A percentile compares a stretch with the other conserved stretches of the same genome.
Conservation (phyloP, 345 rosid genomes). For the Murraya koenigii region DNA sequence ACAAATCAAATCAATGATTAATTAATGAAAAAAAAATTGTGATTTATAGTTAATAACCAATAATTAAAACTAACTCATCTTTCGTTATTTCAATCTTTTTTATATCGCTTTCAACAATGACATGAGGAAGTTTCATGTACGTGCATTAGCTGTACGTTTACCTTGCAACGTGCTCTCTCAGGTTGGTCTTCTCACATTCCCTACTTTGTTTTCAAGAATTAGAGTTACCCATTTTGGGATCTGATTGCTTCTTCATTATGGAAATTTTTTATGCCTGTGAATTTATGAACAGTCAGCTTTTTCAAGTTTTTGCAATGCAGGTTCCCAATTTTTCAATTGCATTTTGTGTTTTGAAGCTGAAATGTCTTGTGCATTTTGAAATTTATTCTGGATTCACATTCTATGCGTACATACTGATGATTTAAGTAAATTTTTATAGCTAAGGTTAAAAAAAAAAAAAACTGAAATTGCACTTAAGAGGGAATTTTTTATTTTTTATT, state of each 20-base stretch:
- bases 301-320: not conserved
- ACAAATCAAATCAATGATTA: not conserved
- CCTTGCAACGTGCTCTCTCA: conserved; percentile 1
- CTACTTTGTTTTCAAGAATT: not conserved
- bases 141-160: conserved; percentile 17
- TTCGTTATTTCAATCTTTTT: too few relatives aligned
- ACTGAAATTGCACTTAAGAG: not conserved
- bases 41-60: too few relatives aligned
- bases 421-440: not conserved
- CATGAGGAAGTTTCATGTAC: conserved; percentile 11
- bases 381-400: not conserved
- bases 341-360: not conserved
- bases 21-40: not conserved
- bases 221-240: not conserved
- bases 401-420: not conserved
- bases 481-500: too few relatives aligned
- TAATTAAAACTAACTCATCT: not conserved
- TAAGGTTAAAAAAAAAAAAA: too few relatives aligned
- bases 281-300: not conserved
- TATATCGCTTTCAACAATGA: not conserved
- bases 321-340: not conserved
- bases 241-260: not conserved
- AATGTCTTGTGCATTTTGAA: not conserved
- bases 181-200: conserved; percentile 18
- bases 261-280: not conserved